Percentiles rank a stretch among this genome's conserved stretches.
Conservation (phyloP, 768 basidiomycete genomes). For the Gymnopilus junonius region DNA sequence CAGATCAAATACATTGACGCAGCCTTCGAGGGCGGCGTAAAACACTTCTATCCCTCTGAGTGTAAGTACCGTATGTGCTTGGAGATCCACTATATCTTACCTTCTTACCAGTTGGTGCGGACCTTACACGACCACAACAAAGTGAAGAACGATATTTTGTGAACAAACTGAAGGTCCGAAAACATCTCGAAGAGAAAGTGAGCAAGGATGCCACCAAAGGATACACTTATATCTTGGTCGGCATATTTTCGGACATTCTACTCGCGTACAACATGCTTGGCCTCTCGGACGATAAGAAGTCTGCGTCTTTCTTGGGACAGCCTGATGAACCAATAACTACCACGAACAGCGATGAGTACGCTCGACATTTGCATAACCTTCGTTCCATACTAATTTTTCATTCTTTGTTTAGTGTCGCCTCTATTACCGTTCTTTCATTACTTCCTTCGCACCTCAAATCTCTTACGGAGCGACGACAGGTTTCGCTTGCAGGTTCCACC, state of each 20-base stretch:
- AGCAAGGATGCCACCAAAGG: constrained; percentile 8
- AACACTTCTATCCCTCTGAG: constrained; percentile 13
- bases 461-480: constrained; percentile 10
- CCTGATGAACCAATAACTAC: constrained; percentile 1
- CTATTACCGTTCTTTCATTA: not conserved
- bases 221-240: constrained; percentile 10
- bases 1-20: constrained; percentile 12
- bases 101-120: not conserved
- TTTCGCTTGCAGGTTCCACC: constrained; percentile 4
- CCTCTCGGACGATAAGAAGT: constrained; percentile 9
- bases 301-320: constrained; percentile 7
- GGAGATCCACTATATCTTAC: not conserved
- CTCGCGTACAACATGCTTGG: constrained; percentile 6
- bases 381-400: not conserved
- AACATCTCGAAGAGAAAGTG: constrained; percentile 7
- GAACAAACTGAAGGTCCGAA: constrained; percentile 5
- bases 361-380: not conserved
- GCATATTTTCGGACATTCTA: constrained; percentile 10
- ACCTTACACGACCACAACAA: not conserved
- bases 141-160: constrained; percentile 1
- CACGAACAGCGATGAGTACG: constrained; percentile 12
- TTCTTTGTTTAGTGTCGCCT: not conserved
- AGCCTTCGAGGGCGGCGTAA: constrained; percentile 9
- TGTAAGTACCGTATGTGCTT: not conserved
- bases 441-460: constrained; percentile 8